Evolutionary conservation across 139 green algal species (phyloP).

Genomic region (Micractinium sp.): DNA sequence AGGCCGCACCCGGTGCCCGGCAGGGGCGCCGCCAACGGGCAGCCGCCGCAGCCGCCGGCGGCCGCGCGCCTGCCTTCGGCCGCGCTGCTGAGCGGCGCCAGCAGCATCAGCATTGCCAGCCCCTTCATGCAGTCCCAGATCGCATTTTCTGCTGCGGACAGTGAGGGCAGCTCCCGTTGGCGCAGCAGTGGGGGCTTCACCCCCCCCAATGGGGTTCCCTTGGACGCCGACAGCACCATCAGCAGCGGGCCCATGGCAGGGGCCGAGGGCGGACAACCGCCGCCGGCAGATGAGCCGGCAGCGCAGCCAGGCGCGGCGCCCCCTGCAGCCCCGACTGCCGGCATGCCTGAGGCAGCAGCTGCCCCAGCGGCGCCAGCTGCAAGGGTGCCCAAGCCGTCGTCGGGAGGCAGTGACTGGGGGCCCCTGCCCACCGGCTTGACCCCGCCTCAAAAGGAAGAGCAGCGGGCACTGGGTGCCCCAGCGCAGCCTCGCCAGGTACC

Average conservation of each 20-base stretch:
- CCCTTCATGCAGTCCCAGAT: constrained; percentile 38
- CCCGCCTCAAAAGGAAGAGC: too few species aligned
- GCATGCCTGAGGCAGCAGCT: not conserved
- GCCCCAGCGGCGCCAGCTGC: not conserved
- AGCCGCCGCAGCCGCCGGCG: not conserved
- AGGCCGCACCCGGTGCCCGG: not conserved
- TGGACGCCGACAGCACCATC: too few species aligned
- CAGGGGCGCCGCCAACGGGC: not conserved
- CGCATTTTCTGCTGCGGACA: not conserved
- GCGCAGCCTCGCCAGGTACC: too few species aligned
- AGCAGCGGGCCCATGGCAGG: not conserved
- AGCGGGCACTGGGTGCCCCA: too few species aligned
- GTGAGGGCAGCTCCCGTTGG: not conserved
- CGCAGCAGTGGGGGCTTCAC: not conserved
- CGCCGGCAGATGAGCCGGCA: not conserved
- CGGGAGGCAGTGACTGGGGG: too few species aligned
- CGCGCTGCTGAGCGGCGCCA: not conserved
- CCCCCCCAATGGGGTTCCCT: too few species aligned
- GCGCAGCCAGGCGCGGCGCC: not conserved
- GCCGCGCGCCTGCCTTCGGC: constrained; percentile 6
- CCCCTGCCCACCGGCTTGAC: too few species aligned
- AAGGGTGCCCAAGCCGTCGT: too few species aligned
- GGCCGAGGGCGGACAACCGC: not conserved
- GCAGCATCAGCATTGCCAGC: constrained; percentile 29
- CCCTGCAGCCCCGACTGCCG: not conserved